These are phyloP conservation scores for Linum lewisii DNA, from an alignment of 345 rosid species.

Conservation along the genomic window DNA sequence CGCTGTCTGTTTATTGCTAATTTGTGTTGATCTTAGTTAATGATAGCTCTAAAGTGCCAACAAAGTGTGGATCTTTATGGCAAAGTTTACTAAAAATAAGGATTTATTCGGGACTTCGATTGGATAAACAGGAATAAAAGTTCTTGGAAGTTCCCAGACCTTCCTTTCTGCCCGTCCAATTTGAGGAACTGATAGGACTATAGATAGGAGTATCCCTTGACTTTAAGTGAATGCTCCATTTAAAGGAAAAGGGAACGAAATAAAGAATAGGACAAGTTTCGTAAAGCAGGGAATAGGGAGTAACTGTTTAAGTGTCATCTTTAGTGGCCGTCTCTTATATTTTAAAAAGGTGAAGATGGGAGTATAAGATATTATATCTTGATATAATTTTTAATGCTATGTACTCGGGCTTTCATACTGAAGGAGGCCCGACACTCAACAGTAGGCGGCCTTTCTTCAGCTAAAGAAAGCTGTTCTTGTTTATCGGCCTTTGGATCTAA, in stretches of 20 bases:
- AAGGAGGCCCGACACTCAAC: not conserved
- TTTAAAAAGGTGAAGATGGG: conserved; percentile 19
- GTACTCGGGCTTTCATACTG: conserved; percentile 1
- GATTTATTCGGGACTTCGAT: conserved; percentile 3
- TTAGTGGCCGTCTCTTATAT: conserved; percentile 22
- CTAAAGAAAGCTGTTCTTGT: too few relatives aligned
- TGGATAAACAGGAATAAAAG: conserved; percentile 21
- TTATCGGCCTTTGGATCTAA: too few relatives aligned
- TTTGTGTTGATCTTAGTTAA: not conserved
- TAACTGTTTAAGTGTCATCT: conserved; percentile 29
- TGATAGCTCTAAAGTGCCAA: not conserved
- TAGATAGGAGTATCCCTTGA: conserved; percentile 24
- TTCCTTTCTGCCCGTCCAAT: conserved; percentile 20
- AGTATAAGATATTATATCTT: conserved; percentile 22
- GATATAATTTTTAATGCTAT: conserved; percentile 11
- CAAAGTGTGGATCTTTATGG: not conserved
- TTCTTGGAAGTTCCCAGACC: conserved; percentile 24
- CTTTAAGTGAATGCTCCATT: conserved; percentile 34
- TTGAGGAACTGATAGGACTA: conserved; percentile 28
- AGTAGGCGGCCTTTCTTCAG: too few relatives aligned
- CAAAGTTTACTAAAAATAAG: not conserved
- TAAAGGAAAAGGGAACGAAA: conserved; percentile 7
- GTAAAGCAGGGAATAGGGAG: conserved; percentile 34
- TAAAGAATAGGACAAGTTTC: conserved; percentile 17
- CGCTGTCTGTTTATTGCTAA: not conserved